Evolutionary conservation across 2,329 filamentous ascomycete genomes (phyloP).

Genomic region (Colletotrichum limetticola): DNA sequence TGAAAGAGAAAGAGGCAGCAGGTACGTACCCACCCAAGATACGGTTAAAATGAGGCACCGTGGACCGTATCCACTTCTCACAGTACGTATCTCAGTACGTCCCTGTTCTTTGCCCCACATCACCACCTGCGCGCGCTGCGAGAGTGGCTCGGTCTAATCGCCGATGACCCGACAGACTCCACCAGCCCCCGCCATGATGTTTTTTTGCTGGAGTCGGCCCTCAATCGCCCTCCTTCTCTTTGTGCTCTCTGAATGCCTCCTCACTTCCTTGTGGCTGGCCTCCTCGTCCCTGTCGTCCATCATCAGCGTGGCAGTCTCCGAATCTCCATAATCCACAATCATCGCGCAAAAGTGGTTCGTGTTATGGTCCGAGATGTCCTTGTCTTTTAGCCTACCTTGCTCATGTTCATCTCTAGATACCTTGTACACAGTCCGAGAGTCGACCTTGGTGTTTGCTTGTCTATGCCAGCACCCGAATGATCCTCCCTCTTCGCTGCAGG

Average conservation of each 20-base stretch:
- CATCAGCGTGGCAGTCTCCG: not conserved
- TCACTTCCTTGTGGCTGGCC: not conserved
- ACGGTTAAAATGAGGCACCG: slow-evolving; percentile 32
- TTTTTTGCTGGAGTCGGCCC: not conserved
- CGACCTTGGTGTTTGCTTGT: not conserved
- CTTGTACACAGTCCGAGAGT: not conserved
- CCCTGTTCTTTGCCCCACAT: slow-evolving; percentile 7
- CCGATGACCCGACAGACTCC: slow-evolving; percentile 6
- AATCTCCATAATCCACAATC: not conserved
- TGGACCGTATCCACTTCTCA: not conserved
- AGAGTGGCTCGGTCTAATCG: slow-evolving; percentile 25
- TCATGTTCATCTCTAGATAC: not conserved
- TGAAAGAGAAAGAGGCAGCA: not conserved
- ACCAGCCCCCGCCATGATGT: not conserved
- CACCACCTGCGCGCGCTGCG: slow-evolving; percentile 1
- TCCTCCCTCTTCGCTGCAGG: not conserved
- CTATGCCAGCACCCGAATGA: not conserved
- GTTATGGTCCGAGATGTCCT: not conserved
- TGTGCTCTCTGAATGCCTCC: not conserved
- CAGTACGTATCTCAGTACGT: no score
- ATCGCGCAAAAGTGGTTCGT: not conserved
- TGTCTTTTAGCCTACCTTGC: not conserved
- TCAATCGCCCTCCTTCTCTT: no score
- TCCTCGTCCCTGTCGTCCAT: not conserved
- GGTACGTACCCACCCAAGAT: slow-evolving; percentile 8